Evolutionary conservation across 495 filamentous ascomycete species (phyloP), one percentile per base, ranked within the genome.

Genomic region (Mycothermus thermophilus): DNA sequence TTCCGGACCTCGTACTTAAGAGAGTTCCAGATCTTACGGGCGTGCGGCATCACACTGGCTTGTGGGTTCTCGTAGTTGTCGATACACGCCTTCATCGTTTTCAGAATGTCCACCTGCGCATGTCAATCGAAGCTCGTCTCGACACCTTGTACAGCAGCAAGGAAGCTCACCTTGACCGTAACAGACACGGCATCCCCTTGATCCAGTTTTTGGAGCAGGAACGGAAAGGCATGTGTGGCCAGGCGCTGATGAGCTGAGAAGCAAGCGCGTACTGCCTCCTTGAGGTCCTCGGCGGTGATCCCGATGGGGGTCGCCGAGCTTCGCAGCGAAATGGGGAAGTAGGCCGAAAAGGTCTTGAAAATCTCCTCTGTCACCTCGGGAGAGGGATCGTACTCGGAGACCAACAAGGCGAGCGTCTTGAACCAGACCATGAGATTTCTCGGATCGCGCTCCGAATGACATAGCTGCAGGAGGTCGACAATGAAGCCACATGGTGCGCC

Each of bases 1-100:
- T 72, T 72, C 30, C 63, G 64, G n/a, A 74, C 60, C 34, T 74
- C 69, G 37, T 70, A 74, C 41, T 74, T 72, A 27, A 74, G 57
- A 1, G 62, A 60, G 27, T 59, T 55, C 69, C 69, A 74, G 29
- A 71, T 54, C 32, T 63, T 63, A 22, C 55, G 42, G 14, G 56
- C 47, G 28, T 59, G 51, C 9, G 64, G 57, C 4, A 58, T 50
- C 4, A 71, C 33, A 8, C 51, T 64, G 28, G 50, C 43, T 34
- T 60, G 50, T 0, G 59, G 44, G 17, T 57, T 40, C 3, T 55
- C 52, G 31, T 69, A 71, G 14, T 51, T 33, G 10, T 46, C 44
- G 13, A 70, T 41, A 30, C 67, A 71, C 2, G 60, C 57, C 18
- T 59, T 47, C 8, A 72, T 54, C 6, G 66, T 71, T 33, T 49